Evolutionary conservation across 106 monocot genomes (phyloP), one percentile per base, ranked within the genome.

Genomic region (Ottelia alismoides): DNA sequence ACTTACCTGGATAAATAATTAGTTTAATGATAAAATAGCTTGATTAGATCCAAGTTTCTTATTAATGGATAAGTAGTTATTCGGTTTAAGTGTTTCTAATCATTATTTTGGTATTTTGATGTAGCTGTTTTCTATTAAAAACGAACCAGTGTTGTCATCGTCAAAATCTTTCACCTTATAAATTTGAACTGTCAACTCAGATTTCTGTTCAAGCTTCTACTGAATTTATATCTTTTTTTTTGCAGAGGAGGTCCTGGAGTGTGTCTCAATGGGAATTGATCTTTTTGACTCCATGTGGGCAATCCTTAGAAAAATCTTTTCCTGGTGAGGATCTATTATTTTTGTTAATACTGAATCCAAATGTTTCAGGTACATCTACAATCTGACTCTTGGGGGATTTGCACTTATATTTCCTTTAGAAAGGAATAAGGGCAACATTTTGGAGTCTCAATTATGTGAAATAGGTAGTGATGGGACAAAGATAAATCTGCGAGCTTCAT

Each of bases 241-340:
- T 67, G 28, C 47, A 90, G 98, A 98, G 69, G 90, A 98, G 65
- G 76, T 98, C 60, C 75, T 98, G 70, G 76, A 90, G 70, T 85
- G 98, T 57, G 70, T 98, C 20, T 85, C 82, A 74, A 77, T 90
- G 14, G 98, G 98, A 7, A 70, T 98, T 46, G 98, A 98, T 74
- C 76, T 98, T 27, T 98, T 89, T 72, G 90, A 98, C 52, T 90
- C 90, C 60, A 85, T 74, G 98, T 98, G 79, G 40, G 77, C 58
- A 26, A 2, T 40, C 26, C 40, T 43, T 43, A 7, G 40, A n/a
- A n/a, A n/a, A n/a, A n/a, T n/a, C n/a, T n/a, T n/a, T n/a, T n/a
- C n/a, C n/a, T n/a, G n/a, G n/a, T n/a, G n/a, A n/a, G n/a, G n/a
- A n/a, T n/a, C n/a, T n/a, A n/a, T n/a, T n/a, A n/a, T n/a, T n/a